Percentiles rank a stretch among this genome's conserved stretches.
Conservation (phyloP, 2,329 filamentous ascomycete species). For the Rutstroemia sp. region DNA sequence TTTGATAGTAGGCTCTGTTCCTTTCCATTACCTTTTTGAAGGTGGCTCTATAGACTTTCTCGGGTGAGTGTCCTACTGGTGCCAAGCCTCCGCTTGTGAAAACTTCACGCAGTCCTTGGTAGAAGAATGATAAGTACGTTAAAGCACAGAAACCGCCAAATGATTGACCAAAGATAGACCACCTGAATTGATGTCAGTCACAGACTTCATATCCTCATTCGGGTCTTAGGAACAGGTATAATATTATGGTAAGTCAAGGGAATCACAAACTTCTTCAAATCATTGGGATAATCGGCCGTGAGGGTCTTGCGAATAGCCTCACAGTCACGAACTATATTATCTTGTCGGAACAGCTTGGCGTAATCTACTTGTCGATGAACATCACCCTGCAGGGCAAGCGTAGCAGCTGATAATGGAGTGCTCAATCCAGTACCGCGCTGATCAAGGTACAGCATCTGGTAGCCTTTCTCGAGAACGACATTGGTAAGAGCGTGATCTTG, state of each 20-base stretch:
- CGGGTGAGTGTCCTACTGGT: constrained; percentile 62
- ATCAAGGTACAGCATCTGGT: constrained; percentile 81
- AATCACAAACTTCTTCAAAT: constrained; percentile 57
- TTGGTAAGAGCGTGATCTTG: constrained; percentile 67
- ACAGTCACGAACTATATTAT: constrained; percentile 82
- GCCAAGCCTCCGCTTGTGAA: constrained; percentile 82
- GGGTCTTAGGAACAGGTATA: not conserved
- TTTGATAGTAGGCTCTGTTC: constrained; percentile 69
- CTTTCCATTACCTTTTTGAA: constrained; percentile 63
- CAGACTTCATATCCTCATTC: not conserved
- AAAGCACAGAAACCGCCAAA: constrained; percentile 84
- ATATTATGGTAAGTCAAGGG: not conserved
- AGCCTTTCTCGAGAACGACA: constrained; percentile 67
- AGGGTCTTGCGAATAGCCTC: constrained; percentile 76
- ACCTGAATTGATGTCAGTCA: constrained; percentile 39
- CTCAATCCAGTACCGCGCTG: constrained; percentile 85
- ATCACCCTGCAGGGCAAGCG: constrained; percentile 58
- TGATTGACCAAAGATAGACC: constrained; percentile 84
- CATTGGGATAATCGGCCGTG: constrained; percentile 59
- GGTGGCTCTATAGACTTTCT: constrained; percentile 67
- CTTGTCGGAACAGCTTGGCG: constrained; percentile 77
- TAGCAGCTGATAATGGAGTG: constrained; percentile 68
- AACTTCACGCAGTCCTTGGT: constrained; percentile 70
- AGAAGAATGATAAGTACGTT: constrained; percentile 77
- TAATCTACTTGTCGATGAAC: constrained; percentile 67